phyloP scores from a whole-genome alignment of 2,329 filamentous ascomycete species.

The Helotiales sp. region DNA sequence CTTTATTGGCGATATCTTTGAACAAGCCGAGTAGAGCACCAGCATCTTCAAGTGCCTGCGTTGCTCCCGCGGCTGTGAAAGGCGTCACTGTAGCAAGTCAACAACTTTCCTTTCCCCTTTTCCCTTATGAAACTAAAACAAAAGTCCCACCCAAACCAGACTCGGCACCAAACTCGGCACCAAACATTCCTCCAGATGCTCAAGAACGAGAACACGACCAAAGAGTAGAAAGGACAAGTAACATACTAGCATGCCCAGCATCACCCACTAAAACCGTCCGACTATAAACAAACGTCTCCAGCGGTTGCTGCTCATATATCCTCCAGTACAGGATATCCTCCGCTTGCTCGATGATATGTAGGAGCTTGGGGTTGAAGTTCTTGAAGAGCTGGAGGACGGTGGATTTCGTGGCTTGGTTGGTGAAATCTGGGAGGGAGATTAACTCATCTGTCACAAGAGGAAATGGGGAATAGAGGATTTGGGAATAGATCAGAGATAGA shows the following conservation, averaged over 20 bases:
- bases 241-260: background rate
- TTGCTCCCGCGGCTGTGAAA: conserved; percentile 2
- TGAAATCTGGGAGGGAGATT: background rate
- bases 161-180: too few species aligned
- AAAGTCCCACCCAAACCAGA: too few species aligned
- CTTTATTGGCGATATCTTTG: background rate
- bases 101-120: too few species aligned
- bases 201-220: too few species aligned
- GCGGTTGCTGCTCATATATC: background rate
- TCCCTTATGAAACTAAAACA: too few species aligned
- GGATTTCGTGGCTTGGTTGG: background rate
- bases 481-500: background rate
- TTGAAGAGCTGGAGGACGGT: background rate
- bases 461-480: background rate
- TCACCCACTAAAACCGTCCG: conserved; percentile 3
- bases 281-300: background rate
- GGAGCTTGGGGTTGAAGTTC: background rate
- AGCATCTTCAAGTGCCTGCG: conserved; percentile 4
- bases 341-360: conserved; percentile 1
- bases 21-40: conserved; percentile 1
- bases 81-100: too few species aligned
- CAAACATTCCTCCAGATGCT: too few species aligned
- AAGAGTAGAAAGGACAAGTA: too few species aligned
- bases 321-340: background rate
- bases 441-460: too few species aligned